Base-by-base conservation (phyloP, 2,329 filamentous ascomycete species). In the Chaetomium strumarium region DNA sequence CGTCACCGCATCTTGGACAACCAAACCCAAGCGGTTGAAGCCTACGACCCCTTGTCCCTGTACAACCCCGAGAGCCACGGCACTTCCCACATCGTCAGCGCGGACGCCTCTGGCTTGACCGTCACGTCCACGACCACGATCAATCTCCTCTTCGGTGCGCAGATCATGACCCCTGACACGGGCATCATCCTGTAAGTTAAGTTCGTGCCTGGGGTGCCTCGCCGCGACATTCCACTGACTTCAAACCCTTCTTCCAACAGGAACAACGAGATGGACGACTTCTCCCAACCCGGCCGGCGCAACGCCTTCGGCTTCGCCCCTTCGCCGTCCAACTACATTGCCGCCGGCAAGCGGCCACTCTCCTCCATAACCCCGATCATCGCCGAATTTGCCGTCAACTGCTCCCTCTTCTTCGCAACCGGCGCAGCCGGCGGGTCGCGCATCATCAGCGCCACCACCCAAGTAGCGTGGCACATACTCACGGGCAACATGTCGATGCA, bases 261-360 rank as follows among this genome's bases (percentile, higher is more conserved):
- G 8, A 85, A 84, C 68, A 75, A 83, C 67, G 78, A 85, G 68
- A 81, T 81, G 76, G 79, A 84, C 73, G 90, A 95, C 72, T 96
- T 96, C 73, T 89, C 85, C 45, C 90, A 95, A 62, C 91, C 92
- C 0, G 81, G 81, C 49, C 72, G 78, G 1, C 77, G 76, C 53
- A 96, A 96, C 66, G 82, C 84, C 24, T 97, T 96, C 66, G 90
- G 90, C 48, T 96, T 90, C 71, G 79, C 85, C 41, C 90, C 92
- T 1, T 85, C 82, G 0, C 80, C 83, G 4, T 79, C 84, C 41
- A 96, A 97, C 75, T 96, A 83, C 66, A 83, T 96, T 66, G 79
- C 83, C 5, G 83, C 89, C 0, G 78, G 81, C 44, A 96, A 96
- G 69, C 81, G 92, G 0, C 90, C 91, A 0, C 73, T 96, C 4